Base-by-base conservation (phyloP, 1,139 yeast species). In the Kodamaea suecica region DNA sequence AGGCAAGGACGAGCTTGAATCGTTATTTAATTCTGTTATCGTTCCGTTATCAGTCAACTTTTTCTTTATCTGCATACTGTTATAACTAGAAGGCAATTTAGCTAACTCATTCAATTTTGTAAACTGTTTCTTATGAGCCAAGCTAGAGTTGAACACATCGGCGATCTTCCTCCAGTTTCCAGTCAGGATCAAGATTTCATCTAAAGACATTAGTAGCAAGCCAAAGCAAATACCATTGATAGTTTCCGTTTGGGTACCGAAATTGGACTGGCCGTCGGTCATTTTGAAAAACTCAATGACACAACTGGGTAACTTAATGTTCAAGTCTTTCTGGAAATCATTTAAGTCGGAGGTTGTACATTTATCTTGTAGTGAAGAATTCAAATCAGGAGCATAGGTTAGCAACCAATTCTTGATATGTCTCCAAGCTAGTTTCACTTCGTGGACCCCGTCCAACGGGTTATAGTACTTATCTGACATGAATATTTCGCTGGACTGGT, bases 151-250 rank as follows among this genome's bases (percentile, higher is more conserved):
- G 35, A 77, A 48, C 39, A 68, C 69, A 23, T 64, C 65, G 4
- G 81, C 75, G 5, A 82, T 84, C 45, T 70, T 73, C 43, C 87
- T 66, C 88, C 88, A 82, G 41, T 76, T 70, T 47, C 74, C 77
- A 0, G 86, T 77, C 75, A 76, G 70, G 14, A 73, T 72, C 17
- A 76, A 77, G 23, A 82, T 71, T 47, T 80, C 83, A 44, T 80
- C 85, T 23, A 82, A 56, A 2, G 80, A 69, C 80, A 81, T 73
- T 41, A 82, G 62, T 44, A 76, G 76, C 39, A 81, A 57, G 0
- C 87, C 87, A 50, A 73, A 82, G 21, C 82, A 52, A 36, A 82
- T 53, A 2, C 90, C 90, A 4, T 78, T 71, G 13, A 73, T 69
- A 15, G 78, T 78, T 14, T 77, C 70, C 33, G 51, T 55, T 31